Base-by-base conservation (phyloP, 2,329 filamentous ascomycete genomes). In the Drechslerella dactyloides region DNA sequence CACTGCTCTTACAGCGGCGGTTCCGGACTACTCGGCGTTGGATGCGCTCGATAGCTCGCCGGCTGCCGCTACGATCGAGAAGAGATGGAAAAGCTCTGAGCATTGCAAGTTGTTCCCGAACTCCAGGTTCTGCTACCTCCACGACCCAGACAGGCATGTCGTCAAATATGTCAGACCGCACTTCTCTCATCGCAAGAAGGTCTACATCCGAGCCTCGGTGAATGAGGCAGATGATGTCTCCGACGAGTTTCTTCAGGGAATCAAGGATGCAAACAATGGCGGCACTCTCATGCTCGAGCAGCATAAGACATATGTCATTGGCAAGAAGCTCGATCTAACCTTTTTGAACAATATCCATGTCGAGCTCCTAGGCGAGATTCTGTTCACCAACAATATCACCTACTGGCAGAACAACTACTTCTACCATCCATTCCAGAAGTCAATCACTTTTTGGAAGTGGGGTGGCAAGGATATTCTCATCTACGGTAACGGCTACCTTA, bases 371-470 rank as follows among this genome's bases (percentile, higher is more conserved):
- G 86, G 86, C 30, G 84, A 85, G 76, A 81, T 86, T 37, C 80
- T 82, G 79, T 83, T 83, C 75, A 82, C 81, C 24, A 79, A 83
- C 59, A 80, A 82, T 51, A 81, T 82, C 46, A 76, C 79, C 2
- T 83, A 82, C 75, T 83, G 82, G 82, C 81, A 83, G 78, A 78
- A 77, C 27, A 83, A 84, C 75, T 79, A 83, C 76, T 84, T 83
- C 76, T 83, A 81, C 70, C 82, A 83, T 59, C 78, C 78, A 8
- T 84, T 83, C 76, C 82, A 84, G 65, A 82, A 82, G 73, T 85
- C 83, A 1, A 84, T 87, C 62, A 85, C 85, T 63, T 87, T 87
- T 75, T 87, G 85, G 83, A 84, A 86, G 56, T 88, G 85, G 85
- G 85, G 85, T 62, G 86, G 86, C 10, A 82, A 84, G 73, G 80